Evolutionary conservation across 2,329 filamentous ascomycete species (phyloP), one percentile per base, ranked within the genome.

Genomic region (Colletotrichum orchidophilum): DNA sequence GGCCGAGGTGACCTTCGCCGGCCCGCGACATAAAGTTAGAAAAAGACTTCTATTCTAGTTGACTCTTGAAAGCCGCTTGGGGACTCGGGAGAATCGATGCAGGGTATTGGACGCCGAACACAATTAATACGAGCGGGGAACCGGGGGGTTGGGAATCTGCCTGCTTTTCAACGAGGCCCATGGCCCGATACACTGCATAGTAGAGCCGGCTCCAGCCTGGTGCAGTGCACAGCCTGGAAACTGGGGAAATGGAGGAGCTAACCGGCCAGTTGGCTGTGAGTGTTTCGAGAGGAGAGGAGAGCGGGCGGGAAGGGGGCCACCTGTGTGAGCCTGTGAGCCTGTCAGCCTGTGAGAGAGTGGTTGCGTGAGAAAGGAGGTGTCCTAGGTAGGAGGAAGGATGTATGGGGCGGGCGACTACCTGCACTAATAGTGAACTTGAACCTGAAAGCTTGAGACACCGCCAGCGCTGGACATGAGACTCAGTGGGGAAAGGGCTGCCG

Each of bases 201-300:
- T n/a, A 49, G 49, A 63, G 46, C 49, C 31, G 62, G 39, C 67
- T 61, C 67, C 63, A 70, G 31, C 50, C 31, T 26, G 52, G 27
- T 62, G 63, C 68, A 53, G 64, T 71, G 63, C 68, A 71, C 68
- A 71, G 68, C 68, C 68, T 42, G 58, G 57, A 70, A 62, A 71
- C 68, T 71, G 64, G 68, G 68, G 68, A 57, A 53, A 49, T 66
- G 42, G 64, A 67, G 52, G 39, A 61, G 33, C 57, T 31, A 46
- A 21, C 46, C 29, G 54, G 52, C 54, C 67, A 60, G 55, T 66
- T 53, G 42, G 63, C 24, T 31, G 55, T 21, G 61, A 55, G 33
- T 57, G 61, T 63, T 63, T 53, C 12, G 42, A 50, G 24, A 66
- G 24, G 55, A 59, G 46, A 49, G 18, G 26, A 49, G 33, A 64